Evolutionary conservation across 495 filamentous ascomycete species (phyloP).

Genomic region (Trichocladium uniseriatum): DNA sequence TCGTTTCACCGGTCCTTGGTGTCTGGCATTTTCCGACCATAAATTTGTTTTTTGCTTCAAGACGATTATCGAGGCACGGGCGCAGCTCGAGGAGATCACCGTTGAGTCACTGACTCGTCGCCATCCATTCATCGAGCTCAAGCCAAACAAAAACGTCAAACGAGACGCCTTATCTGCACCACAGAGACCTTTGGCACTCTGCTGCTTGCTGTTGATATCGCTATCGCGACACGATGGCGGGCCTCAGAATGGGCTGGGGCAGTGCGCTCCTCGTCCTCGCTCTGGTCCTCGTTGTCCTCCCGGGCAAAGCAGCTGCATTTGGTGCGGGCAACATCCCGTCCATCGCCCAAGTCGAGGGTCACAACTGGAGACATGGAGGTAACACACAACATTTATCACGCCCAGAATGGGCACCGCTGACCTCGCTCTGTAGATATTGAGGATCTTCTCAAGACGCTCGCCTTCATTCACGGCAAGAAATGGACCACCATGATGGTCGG

Average conservation of each 20-base stretch:
- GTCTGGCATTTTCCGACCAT: no score
- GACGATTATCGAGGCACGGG: no score
- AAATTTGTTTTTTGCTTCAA: no score
- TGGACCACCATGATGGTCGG: constrained; percentile 87
- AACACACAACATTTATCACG: neutral
- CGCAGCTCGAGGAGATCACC: no score
- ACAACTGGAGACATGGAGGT: constrained; percentile 91
- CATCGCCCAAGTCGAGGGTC: constrained; percentile 85
- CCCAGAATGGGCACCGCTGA: no score
- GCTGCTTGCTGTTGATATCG: neutral
- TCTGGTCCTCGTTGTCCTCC: constrained; percentile 52
- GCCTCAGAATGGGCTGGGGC: constrained; percentile 30
- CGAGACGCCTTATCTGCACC: no score
- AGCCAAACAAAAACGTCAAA: no score
- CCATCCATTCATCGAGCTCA: no score
- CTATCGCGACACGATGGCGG: constrained; percentile 26
- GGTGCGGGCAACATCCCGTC: constrained; percentile 94
- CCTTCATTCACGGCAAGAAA: constrained; percentile 83
- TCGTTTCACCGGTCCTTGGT: no score
- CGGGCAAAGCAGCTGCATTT: constrained; percentile 62
- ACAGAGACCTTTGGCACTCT: no score
- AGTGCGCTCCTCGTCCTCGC: constrained; percentile 38
- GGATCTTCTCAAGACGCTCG: constrained; percentile 82
- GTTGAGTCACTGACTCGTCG: no score
- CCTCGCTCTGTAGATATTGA: constrained; percentile 52